Base-by-base conservation (phyloP, 2,329 filamentous ascomycete species). In the Leptographium procerum region DNA sequence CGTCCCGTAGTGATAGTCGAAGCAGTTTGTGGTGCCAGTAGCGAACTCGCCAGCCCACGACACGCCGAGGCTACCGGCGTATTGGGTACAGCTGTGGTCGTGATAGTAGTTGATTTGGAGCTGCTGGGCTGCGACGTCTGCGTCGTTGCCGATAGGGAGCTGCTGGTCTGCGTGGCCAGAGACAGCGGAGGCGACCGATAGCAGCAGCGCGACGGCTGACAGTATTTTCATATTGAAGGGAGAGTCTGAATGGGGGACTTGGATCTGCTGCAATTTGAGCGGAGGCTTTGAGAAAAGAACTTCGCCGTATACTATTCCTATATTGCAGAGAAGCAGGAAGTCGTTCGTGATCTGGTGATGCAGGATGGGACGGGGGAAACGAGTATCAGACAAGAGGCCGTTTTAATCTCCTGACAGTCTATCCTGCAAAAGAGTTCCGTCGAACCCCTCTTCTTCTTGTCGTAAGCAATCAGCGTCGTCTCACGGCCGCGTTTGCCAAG, bases 41-140 rank as follows among this genome's bases (percentile, higher is more conserved):
- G 10, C 52, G 34, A 43, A 54, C 33, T 54, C n/a, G 31, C 36
- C 52, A 3, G 52, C 52, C 52, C 52, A 54, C 13, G 5, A 24
- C 4, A 54, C 52, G 14, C 14, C 33, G 34, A 54, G 22, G n/a
- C 36, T 54, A 11, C 52, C 52, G 11, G 33, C 13, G 29, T 26
- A 54, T 13, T 22, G 22, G 2, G 33, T 26, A 24, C 52, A 54
- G 52, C 52, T 40, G 31, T 40, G 31, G 24, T 54, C 52, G 14
- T 28, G 40, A 24, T 54, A 54, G 52, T 54, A 54, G 34, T 54
- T 54, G 52, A 54, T 43, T 24, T 54, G 52, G 24, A 54, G 31
- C 52, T 54, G 52, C 34, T 54, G 36, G 16, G 34, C 34, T 8
- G 19, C 16, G 3, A 8, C 40, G 40, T 43, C 40, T n/a, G 19